phyloP scores from a whole-genome alignment of 805 yeast species.

The Candida ipomoeae region DNA sequence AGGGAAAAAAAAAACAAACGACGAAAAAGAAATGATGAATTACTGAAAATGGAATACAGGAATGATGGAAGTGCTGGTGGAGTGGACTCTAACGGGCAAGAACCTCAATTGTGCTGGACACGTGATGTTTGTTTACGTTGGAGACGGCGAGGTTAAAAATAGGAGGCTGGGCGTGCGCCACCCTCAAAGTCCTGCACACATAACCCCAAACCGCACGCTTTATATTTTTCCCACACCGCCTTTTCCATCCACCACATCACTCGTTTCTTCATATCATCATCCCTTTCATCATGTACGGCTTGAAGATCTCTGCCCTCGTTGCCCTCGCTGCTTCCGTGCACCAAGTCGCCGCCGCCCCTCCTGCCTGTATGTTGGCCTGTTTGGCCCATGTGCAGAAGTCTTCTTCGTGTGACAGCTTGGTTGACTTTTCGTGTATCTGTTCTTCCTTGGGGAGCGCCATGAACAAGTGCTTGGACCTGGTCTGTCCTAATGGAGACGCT shows the following conservation, averaged over 20 bases:
- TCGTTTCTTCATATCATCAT: constrained; percentile 1
- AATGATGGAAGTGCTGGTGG: no score
- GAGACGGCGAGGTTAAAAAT: constrained; percentile 1
- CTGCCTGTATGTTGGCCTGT: constrained; percentile 90
- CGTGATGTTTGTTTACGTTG: constrained; percentile 13
- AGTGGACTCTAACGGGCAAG: no score
- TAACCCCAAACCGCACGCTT: background rate
- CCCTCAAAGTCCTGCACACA: constrained; percentile 7
- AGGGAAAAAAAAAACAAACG: no score
- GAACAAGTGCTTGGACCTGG: constrained; percentile 56
- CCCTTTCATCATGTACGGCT: constrained; percentile 9
- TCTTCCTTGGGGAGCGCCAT: constrained; percentile 49
- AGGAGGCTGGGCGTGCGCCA: constrained; percentile 4
- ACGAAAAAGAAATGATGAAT: no score
- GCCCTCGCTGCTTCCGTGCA: constrained; percentile 41
- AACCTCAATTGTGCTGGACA: background rate
- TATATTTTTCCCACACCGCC: constrained; percentile 4
- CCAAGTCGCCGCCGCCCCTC: constrained; percentile 66
- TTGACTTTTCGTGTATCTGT: constrained; percentile 69
- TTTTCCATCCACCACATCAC: background rate
- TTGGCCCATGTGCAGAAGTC: constrained; percentile 66
- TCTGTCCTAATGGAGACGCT: constrained; percentile 64
- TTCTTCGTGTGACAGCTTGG: constrained; percentile 53
- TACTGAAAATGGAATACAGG: no score
- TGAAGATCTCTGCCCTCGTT: constrained; percentile 15